Conservation (phyloP, 208 protist species). For the Naegleria lovaniensis region DNA sequence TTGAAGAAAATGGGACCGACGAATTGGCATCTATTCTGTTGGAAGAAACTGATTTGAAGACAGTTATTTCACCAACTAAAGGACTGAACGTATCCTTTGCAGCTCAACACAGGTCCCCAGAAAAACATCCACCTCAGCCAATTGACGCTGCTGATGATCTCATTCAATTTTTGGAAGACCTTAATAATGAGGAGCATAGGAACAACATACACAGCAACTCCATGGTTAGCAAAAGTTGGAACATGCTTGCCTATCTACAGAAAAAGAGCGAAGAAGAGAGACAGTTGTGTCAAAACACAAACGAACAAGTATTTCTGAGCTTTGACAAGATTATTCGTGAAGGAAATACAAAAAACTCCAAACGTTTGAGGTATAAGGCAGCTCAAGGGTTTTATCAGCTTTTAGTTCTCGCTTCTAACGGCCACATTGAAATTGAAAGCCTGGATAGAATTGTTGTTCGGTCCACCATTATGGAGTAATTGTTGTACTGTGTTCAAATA, state of each 20-base stretch:
- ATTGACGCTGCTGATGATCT: background rate
- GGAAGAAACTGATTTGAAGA: background rate
- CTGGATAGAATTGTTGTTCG: background rate
- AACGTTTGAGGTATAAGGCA: background rate
- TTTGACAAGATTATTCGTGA: background rate
- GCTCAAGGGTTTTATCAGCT: background rate
- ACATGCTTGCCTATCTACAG: background rate
- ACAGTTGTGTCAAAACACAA: background rate
- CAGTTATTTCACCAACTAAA: background rate
- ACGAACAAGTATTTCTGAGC: background rate
- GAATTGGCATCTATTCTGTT: background rate
- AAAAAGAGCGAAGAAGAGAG: background rate
- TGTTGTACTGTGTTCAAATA: background rate
- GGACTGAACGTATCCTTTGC: background rate
- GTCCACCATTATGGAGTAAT: no score
- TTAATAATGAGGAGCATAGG: background rate
- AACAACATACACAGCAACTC: background rate
- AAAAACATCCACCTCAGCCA: background rate
- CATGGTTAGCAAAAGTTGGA: background rate
- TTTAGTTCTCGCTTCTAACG: background rate
- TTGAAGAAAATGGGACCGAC: background rate
- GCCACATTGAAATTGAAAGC: background rate
- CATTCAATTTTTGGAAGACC: background rate
- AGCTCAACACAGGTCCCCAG: background rate
- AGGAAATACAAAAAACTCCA: background rate